A percentile compares a stretch with the other conserved stretches of the same genome.
These are phyloP conservation scores for Ceratocystis variospora DNA, from an alignment of 2,329 filamentous ascomycete species.

Conservation along the genomic window DNA sequence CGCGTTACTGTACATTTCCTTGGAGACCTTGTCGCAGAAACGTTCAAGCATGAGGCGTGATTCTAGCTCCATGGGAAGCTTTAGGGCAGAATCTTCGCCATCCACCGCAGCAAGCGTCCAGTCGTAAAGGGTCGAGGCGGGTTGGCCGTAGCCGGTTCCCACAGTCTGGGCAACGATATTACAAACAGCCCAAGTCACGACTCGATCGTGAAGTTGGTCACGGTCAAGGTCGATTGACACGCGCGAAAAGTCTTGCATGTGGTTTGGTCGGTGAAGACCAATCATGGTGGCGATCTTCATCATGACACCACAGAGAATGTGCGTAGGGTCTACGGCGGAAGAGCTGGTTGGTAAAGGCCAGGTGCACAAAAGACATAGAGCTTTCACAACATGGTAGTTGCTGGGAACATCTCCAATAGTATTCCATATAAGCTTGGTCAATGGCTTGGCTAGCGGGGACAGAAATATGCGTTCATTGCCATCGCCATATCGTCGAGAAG, in stretches of 20 bases:
- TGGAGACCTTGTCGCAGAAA: conserved; percentile 64
- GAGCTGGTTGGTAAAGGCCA: conserved; percentile 76
- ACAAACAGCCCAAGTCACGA: conserved; percentile 72
- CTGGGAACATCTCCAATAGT: conserved; percentile 66
- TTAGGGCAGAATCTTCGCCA: conserved; percentile 35
- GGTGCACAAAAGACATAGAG: conserved; percentile 62
- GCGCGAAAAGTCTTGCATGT: conserved; percentile 71
- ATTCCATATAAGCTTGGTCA: conserved; percentile 61
- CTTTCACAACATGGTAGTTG: conserved; percentile 69
- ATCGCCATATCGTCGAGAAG: conserved; percentile 51
- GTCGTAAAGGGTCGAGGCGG: conserved; percentile 63
- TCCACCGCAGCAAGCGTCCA: conserved; percentile 52
- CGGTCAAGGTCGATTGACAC: conserved; percentile 61
- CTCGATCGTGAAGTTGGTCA: conserved; percentile 64
- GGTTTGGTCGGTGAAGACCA: conserved; percentile 64
- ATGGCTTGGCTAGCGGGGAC: conserved; percentile 50
- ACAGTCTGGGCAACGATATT: conserved; percentile 73
- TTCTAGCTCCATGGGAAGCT: conserved; percentile 48
- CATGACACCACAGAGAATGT: conserved; percentile 70
- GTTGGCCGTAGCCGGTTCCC: conserved; percentile 72
- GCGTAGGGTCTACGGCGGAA: conserved; percentile 65
- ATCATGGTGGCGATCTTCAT: conserved; percentile 79
- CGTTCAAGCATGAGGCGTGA: conserved; percentile 57
- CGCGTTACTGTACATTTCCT: conserved; percentile 66
- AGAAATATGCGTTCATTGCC: conserved; percentile 50